Evolutionary conservation across 192 early-diverging fungal genomes (phyloP).

Genomic region (Radiomyces spectabilis): DNA sequence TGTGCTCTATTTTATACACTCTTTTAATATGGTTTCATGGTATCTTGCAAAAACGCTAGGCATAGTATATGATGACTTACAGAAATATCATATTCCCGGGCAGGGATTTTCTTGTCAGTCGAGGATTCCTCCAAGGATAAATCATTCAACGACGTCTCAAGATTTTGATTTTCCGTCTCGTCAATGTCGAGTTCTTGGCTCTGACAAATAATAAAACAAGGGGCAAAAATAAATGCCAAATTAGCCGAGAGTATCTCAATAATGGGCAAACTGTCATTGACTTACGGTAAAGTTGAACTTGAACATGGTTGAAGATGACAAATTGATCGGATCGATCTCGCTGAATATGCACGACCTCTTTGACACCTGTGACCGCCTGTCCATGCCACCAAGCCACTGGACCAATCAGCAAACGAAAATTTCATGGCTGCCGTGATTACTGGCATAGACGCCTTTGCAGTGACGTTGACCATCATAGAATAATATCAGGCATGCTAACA

Average conservation of each 20-base stretch:
- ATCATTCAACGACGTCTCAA: conserved; percentile 13
- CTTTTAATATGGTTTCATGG: neutral
- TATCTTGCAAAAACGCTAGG: neutral
- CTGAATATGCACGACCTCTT: neutral
- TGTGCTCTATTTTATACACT: conserved; percentile 1
- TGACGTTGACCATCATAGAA: neutral
- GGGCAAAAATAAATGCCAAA: neutral
- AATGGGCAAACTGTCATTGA: neutral
- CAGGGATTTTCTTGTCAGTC: conserved; percentile 3
- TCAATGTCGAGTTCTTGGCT: conserved; percentile 23
- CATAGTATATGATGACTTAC: neutral
- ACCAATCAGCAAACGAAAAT: too few relatives aligned
- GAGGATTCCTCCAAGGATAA: conserved; percentile 8
- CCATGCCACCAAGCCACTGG: too few relatives aligned
- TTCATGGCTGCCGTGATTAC: neutral
- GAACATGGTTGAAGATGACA: conserved; percentile 10
- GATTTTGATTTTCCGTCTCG: conserved; percentile 10
- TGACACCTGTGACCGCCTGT: neutral
- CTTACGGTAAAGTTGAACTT: conserved; percentile 28
- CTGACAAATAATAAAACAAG: neutral
- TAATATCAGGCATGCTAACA: neutral
- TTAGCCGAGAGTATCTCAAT: neutral
- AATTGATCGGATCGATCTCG: neutral
- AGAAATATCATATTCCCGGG: conserved; percentile 18
- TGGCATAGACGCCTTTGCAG: neutral